Evolutionary conservation across 2,329 filamentous ascomycete species (phyloP), one percentile per base, ranked within the genome.

Genomic region (Pseudogymnoascus sp.): DNA sequence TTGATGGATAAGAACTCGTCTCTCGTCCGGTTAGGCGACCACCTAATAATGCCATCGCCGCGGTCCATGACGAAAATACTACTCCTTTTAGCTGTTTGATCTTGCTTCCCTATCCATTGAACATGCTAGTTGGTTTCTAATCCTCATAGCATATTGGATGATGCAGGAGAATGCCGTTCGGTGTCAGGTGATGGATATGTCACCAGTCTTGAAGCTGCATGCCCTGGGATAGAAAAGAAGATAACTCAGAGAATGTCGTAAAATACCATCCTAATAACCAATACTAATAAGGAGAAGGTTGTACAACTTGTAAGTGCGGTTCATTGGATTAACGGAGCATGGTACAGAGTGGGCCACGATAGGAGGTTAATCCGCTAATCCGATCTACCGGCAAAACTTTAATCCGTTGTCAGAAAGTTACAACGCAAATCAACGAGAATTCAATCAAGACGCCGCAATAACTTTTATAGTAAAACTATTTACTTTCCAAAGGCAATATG

Each of bases 1-100:
- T 86, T 87, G 72, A 87, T 79, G 67, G 86, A 83, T 60, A 87
- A 77, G 66, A 88, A 87, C 60, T 80, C 83, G 69, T 87, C 80
- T 63, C 80, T 75, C 10, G 75, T 74, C 15, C 81, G 76, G 64
- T 83, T 84, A 58, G 84, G 82, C 21, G 84, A 87, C 85, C 85
- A 88, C 69, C 84, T 84, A 69, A 87, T 81, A 62, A 88, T 78
- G 26, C 85, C 85, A 26, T 73, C 71, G 33, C 69, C 70, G 41
- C 68, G 68, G 60, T 72, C 71, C 70, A 72, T 72, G 36, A 13
- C 39, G n/a, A 61, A 21, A 36, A 57, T 60, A 24, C n/a, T 54
- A 54, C 5, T 33, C 29, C 33, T 17, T 33, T 54, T 5, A 33
- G 29, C 21, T 17, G 6, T 33, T 33, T 33, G 4, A 10, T 33